Conservation (phyloP, 2,329 filamentous ascomycete genomes). For the Colletotrichum graminicola region DNA sequence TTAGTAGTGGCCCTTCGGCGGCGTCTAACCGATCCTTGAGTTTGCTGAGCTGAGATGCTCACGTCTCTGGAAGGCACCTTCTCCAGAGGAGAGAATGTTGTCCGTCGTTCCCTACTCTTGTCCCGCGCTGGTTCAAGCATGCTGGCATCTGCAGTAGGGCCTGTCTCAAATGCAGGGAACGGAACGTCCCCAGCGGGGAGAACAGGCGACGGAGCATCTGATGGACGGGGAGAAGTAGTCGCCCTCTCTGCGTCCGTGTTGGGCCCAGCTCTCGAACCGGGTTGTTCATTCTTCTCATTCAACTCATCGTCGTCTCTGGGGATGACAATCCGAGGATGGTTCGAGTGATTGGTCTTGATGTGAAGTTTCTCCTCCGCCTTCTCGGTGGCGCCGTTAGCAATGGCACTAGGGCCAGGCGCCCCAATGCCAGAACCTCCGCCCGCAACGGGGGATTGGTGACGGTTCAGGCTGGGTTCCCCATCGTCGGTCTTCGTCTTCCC, state of each 20-base stretch:
- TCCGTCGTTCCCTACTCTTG: conserved; percentile 61
- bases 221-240: conserved; percentile 44
- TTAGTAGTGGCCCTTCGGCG: conserved; percentile 78
- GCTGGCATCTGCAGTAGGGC: conserved; percentile 45
- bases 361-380: conserved; percentile 51
- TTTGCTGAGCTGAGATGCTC: conserved; percentile 49
- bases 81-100: conserved; percentile 68
- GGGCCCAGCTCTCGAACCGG: conserved; percentile 16
- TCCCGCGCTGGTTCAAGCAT: conserved; percentile 52
- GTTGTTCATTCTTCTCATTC: conserved; percentile 56
- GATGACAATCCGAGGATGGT: conserved; percentile 49
- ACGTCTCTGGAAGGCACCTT: conserved; percentile 58
- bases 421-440: conserved; percentile 57
- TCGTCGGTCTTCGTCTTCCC: conserved; percentile 67
- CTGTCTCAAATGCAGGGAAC: conserved; percentile 62
- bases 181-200: conserved; percentile 58
- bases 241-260: conserved; percentile 48
- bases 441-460: conserved; percentile 47
- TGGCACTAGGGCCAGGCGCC: conserved; percentile 56
- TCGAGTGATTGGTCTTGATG: conserved; percentile 47
- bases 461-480: conserved; percentile 58
- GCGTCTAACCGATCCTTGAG: conserved; percentile 66
- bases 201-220: conserved; percentile 57
- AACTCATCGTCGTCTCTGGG: conserved; percentile 48
- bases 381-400: conserved; percentile 53